A percentile compares a stretch with the other conserved stretches of the same genome.
These are phyloP conservation scores for Selaginella tamariscina DNA, from an alignment of 75 land plant genomes.

Conservation along the genomic window DNA sequence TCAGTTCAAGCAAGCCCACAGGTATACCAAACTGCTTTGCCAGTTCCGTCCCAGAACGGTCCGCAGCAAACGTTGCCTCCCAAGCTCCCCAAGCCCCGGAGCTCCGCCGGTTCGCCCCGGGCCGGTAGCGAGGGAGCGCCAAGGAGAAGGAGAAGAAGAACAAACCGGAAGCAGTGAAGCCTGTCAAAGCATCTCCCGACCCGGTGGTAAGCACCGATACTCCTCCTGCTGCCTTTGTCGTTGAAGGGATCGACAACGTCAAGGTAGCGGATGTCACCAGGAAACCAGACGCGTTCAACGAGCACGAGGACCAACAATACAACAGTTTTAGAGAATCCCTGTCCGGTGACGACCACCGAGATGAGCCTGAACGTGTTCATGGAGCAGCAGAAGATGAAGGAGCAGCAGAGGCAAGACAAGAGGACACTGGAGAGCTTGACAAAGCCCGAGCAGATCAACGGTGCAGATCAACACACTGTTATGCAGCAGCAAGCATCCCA, in stretches of 20 bases:
- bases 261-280: background rate
- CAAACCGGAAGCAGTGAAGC: background rate
- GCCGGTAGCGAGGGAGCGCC: no score
- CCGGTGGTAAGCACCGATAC: background rate
- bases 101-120: background rate
- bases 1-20: background rate
- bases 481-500: background rate
- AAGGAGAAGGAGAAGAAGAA: background rate
- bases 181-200: background rate
- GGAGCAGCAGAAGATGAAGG: background rate
- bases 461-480: background rate
- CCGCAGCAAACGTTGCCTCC: background rate
- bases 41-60: background rate
- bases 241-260: background rate
- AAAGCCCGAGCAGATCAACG: background rate
- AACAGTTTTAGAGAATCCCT: background rate
- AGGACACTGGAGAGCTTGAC: background rate
- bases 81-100: background rate
- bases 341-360: background rate
- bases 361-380: background rate
- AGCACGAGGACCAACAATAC: background rate
- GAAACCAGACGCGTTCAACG: background rate
- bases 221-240: background rate
- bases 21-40: background rate
- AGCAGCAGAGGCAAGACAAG: background rate